phyloP scores from a whole-genome alignment of 1,284 basidiomycete genomes.

The Neolentinus lepideus region DNA sequence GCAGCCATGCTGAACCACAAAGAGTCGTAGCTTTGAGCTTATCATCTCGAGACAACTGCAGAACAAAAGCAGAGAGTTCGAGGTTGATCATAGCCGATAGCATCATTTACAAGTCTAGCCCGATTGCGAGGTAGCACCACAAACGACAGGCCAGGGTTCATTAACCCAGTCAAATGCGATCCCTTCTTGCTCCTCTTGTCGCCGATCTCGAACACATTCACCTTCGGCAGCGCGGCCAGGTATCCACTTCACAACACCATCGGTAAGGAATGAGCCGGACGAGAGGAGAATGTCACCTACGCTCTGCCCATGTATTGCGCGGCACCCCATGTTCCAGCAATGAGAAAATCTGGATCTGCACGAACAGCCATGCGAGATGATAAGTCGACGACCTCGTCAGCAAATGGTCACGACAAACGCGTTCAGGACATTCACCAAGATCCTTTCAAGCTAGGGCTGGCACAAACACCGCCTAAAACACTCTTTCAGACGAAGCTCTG shows the following conservation, averaged over 20 bases:
- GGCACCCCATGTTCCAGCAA: constrained; percentile 95
- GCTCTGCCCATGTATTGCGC: constrained; percentile 88
- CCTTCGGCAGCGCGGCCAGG: constrained; percentile 40
- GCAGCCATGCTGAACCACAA: too few species aligned
- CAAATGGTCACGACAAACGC: not conserved
- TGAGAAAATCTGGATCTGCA: constrained; percentile 86
- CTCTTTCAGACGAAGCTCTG: constrained; percentile 6
- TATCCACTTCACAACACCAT: constrained; percentile 61
- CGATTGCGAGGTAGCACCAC: too few species aligned
- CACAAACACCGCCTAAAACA: constrained; percentile 67
- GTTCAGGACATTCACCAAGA: constrained; percentile 53
- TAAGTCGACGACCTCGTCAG: not conserved
- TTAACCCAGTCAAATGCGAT: too few species aligned
- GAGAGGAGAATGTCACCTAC: constrained; percentile 34
- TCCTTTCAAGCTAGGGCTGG: constrained; percentile 81
- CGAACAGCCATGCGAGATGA: constrained; percentile 4
- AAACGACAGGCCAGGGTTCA: too few species aligned
- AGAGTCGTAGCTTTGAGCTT: too few species aligned
- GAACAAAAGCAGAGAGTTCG: too few species aligned
- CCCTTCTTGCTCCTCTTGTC: too few species aligned
- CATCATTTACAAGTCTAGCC: too few species aligned
- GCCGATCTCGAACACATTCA: too few species aligned
- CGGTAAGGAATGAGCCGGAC: not conserved
- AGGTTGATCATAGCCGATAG: too few species aligned
- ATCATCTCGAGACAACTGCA: too few species aligned